Conservation (phyloP, 2,329 filamentous ascomycete species). For the Sarocladium kiliense region DNA sequence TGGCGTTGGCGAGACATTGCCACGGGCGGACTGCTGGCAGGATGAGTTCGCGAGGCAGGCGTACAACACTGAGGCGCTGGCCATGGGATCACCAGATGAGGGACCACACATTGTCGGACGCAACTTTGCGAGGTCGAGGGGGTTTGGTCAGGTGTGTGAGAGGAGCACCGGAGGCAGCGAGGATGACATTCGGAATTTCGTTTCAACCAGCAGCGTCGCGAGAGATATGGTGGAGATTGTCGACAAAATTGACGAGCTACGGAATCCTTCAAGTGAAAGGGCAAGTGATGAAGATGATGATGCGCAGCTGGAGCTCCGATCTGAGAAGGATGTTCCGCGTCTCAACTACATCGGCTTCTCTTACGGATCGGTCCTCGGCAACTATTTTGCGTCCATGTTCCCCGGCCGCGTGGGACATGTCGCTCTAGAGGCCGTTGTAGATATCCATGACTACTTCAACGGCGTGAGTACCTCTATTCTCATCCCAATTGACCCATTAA, state of each 20-base stretch:
- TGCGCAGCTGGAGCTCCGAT: slow-evolving; percentile 11
- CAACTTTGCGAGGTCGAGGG: slow-evolving; percentile 1
- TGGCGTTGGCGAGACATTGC: slow-evolving; percentile 32
- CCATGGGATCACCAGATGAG: background rate
- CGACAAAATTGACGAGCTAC: slow-evolving; percentile 32
- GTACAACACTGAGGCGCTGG: slow-evolving; percentile 20
- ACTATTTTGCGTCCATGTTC: slow-evolving; percentile 30
- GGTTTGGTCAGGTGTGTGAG: background rate
- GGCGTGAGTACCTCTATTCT: slow-evolving; percentile 21
- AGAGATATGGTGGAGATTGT: slow-evolving; percentile 40
- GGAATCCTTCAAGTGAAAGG: slow-evolving; percentile 12
- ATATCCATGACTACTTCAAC: slow-evolving; percentile 30
- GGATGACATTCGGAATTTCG: slow-evolving; percentile 6
- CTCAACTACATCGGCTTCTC: slow-evolving; percentile 47
- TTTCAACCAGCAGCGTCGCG: slow-evolving; percentile 23
- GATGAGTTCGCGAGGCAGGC: slow-evolving; percentile 23
- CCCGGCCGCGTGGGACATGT: slow-evolving; percentile 33
- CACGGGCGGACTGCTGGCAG: slow-evolving; percentile 33
- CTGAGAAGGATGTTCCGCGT: slow-evolving; percentile 14
- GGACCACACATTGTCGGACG: background rate
- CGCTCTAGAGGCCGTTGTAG: slow-evolving; percentile 33
- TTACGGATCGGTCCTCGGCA: slow-evolving; percentile 34
- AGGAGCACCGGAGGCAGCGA: background rate
- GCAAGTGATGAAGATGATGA: slow-evolving; percentile 6
- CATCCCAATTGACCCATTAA: background rate